Evolutionary conservation across 768 basidiomycete species (phyloP).

Genomic region (Leccinum variicolor): DNA sequence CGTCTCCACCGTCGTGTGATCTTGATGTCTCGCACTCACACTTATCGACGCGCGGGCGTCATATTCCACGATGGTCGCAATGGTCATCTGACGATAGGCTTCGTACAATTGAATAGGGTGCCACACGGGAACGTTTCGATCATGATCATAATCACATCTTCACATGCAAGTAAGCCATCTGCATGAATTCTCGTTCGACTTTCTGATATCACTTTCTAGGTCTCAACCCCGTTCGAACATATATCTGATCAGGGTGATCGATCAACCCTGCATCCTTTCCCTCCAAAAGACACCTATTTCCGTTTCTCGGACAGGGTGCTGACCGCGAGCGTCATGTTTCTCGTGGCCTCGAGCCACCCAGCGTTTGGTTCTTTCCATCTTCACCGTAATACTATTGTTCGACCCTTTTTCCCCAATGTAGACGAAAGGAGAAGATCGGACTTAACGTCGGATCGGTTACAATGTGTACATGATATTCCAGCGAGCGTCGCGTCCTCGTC

Average conservation of each 20-base stretch:
- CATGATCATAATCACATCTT: constrained; percentile 12
- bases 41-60: background rate
- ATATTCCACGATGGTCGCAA: background rate
- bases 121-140: background rate
- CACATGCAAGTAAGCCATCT: background rate
- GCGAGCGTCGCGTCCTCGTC: background rate
- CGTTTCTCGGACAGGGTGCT: background rate
- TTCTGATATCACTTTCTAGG: background rate
- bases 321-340: background rate
- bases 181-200: background rate
- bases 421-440: background rate
- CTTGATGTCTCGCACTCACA: background rate
- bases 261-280: background rate
- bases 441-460: background rate
- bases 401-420: background rate
- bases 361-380: background rate
- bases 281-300: background rate
- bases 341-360: background rate
- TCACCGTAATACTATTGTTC: background rate
- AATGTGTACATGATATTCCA: background rate
- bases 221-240: background rate
- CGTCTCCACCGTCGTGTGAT: background rate
- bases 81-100: background rate
- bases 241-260: background rate
- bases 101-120: background rate